Conservation (phyloP, 441 rosid genomes). For the Oxalis stricta region DNA sequence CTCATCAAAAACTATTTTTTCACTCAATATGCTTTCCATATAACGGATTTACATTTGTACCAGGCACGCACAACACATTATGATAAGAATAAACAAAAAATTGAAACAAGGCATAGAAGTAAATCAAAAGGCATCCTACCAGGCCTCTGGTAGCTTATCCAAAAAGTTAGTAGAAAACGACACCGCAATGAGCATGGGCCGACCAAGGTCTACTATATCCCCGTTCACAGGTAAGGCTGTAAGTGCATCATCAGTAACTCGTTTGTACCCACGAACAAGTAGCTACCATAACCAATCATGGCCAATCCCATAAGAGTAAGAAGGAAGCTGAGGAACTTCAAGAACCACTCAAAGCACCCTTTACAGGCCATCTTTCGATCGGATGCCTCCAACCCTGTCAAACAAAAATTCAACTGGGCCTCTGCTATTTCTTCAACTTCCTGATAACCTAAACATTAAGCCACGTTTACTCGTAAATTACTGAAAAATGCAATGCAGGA, state of each 20-base stretch:
- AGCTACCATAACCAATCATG: constrained; percentile 93
- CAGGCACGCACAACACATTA: too few relatives aligned
- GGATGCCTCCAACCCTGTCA: not conserved
- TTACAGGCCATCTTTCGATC: constrained; percentile 59
- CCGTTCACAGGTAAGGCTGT: constrained; percentile 16
- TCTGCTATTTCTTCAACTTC: constrained; percentile 20
- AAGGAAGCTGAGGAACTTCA: constrained; percentile 78
- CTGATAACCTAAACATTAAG: constrained; percentile 11
- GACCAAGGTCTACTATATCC: constrained; percentile 45
- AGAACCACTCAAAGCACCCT: constrained; percentile 68
- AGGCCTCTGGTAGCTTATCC: constrained; percentile 67
- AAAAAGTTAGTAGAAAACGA: constrained; percentile 37
- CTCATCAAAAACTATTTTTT: too few relatives aligned
- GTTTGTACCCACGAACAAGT: constrained; percentile 74
- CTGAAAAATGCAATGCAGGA: not conserved
- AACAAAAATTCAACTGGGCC: constrained; percentile 3
- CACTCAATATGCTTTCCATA: too few relatives aligned
- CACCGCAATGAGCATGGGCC: constrained; percentile 75
- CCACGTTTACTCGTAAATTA: constrained; percentile 2
- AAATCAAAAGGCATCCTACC: constrained; percentile 31
- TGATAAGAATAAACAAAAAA: not conserved
- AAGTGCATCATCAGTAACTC: constrained; percentile 17
- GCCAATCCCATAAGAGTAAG: constrained; percentile 78
- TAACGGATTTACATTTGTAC: too few relatives aligned
- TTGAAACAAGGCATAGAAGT: not conserved